These are phyloP conservation scores for Medicago lupulina DNA, from an alignment of 306 rosid species.

Conservation along the genomic window DNA sequence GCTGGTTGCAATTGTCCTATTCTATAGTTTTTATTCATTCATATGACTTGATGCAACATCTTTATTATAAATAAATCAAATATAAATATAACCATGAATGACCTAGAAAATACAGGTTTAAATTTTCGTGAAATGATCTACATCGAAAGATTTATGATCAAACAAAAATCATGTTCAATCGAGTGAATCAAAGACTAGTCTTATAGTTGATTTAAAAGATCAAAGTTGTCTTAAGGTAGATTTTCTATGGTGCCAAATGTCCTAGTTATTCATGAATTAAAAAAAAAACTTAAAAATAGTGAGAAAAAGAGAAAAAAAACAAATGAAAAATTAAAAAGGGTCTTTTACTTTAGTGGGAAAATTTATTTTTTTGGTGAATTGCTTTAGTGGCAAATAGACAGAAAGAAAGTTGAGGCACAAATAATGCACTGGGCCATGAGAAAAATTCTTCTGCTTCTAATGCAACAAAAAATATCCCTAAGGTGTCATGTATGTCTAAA, in stretches of 20 bases:
- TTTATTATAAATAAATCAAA: neutral
- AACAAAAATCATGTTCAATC: too few relatives aligned
- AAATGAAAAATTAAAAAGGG: slow-evolving; percentile 41
- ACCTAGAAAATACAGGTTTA: neutral
- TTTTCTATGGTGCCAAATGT: neutral
- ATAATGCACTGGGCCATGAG: slow-evolving; percentile 57
- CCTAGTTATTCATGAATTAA: neutral
- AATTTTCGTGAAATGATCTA: neutral
- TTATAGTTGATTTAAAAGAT: too few relatives aligned
- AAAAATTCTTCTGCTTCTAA: slow-evolving; percentile 63
- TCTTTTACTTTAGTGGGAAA: slow-evolving; percentile 55
- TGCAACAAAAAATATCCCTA: slow-evolving; percentile 57
- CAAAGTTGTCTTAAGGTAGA: neutral
- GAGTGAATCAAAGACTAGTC: neutral
- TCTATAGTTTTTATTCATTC: slow-evolving; percentile 25
- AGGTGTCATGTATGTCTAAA: slow-evolving; percentile 54
- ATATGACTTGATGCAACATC: neutral
- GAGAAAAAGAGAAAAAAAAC: slow-evolving; percentile 10
- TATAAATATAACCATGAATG: neutral
- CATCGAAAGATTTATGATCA: neutral
- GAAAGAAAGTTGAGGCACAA: slow-evolving; percentile 47
- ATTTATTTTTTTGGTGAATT: neutral
- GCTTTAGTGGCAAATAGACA: slow-evolving; percentile 45
- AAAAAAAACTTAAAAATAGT: too few relatives aligned
- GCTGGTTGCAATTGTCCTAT: slow-evolving; percentile 78